Base-by-base conservation (phyloP, 2,329 filamentous ascomycete species). In the Aspergillus proliferans region DNA sequence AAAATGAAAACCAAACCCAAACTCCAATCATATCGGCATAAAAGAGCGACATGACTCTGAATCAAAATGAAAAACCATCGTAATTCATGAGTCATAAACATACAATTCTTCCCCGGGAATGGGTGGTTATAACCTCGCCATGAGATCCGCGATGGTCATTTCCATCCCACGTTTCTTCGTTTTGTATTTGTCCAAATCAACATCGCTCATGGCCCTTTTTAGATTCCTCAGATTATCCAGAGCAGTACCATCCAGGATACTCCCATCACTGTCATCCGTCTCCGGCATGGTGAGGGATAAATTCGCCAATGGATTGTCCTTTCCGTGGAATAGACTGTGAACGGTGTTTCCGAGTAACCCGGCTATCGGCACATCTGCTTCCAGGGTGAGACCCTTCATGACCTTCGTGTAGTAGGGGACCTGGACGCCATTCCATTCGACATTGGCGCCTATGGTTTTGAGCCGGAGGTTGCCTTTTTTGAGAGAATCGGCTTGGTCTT, bases 351-450 rank as follows among this genome's bases (percentile, higher is more conserved):
- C 58, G 8, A 69, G 21, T 6, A 64, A 52, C 10, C 51, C 52
- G 10, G 52, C 56, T 8, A 69, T 45, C 10, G 58, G 51, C 5
- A 68, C 57, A 12, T 63, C 47, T 2, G 65, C 65, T 2, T 55
- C 59, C 19, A 69, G 54, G 4, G 61, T 53, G 1, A 69, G 58
- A 5, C 62, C 49, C 19, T 55, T 57, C 63, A 69, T 66, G 7
- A 61, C 61, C 0, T 64, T 46, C 4, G 64, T 64, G 52, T 69
- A 69, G 56, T 69, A 69, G 9, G 64, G 62, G 1, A 69, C 59
- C 12, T 55, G 44, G 4, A 56, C 59, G 28, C 62, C 65, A 1
- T 68, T 61, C 52, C 61, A 67, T 9, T 49, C 50, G 9, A 68
- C 63, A 3, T 54, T 48, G 22, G 59, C 57, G 10, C 62, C 63